Conservation (phyloP, 2,329 filamentous ascomycete genomes). For the Aspergillus caelatus region DNA sequence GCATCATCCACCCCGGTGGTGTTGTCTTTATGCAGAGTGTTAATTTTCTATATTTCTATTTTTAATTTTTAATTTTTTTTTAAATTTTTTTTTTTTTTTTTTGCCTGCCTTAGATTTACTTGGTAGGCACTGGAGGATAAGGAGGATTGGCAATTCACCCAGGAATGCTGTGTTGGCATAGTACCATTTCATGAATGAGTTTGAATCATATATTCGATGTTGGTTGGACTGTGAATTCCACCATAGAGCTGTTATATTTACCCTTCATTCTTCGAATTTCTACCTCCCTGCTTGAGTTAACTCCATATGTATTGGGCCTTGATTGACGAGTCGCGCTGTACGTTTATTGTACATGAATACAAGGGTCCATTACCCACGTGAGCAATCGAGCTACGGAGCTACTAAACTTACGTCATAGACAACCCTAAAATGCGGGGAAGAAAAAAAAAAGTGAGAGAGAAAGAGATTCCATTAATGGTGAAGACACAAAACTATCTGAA, state of each 20-base stretch:
- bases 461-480: not conserved
- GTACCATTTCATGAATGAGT: not conserved
- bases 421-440: not conserved
- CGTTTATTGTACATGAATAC: not conserved
- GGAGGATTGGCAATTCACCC: not conserved
- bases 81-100: no score
- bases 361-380: not conserved
- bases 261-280: not conserved
- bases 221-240: not conserved
- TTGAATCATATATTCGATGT: not conserved
- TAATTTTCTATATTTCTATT: no score
- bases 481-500: no score
- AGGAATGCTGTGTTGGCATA: not conserved
- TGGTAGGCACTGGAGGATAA: not conserved
- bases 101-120: no score
- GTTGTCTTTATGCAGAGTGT: no score
- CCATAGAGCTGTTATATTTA: not conserved
- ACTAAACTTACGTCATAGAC: not conserved
- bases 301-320: not conserved
- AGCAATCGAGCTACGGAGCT: not conserved
- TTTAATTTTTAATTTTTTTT: not conserved
- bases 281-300: not conserved
- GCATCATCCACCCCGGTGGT: not conserved
- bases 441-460: not conserved
- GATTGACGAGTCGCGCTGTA: not conserved